A percentile compares a stretch with the other conserved stretches of the same genome.
Conservation (phyloP, 2,329 filamentous ascomycete species). For the Fusarium nanum region DNA sequence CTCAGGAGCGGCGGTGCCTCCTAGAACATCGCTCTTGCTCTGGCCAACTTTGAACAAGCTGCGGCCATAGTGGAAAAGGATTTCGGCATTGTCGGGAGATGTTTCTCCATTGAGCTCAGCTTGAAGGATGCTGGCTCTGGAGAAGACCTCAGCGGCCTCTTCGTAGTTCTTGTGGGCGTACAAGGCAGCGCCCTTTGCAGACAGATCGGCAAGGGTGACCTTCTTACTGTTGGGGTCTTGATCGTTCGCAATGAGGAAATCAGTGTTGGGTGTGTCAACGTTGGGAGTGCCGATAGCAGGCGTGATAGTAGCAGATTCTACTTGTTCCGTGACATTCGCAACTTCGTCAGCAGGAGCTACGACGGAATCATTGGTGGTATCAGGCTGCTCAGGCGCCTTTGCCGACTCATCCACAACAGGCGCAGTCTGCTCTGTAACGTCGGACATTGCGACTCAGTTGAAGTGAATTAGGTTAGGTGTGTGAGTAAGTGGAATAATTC, state of each 20-base stretch:
- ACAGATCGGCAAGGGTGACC: conserved; percentile 80
- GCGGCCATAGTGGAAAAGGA: conserved; percentile 94
- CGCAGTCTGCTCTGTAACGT: conserved; percentile 46
- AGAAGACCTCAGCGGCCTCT: conserved; percentile 87
- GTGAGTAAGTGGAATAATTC: background rate
- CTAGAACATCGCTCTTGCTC: conserved; percentile 92
- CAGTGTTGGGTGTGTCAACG: conserved; percentile 39
- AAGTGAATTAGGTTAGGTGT: background rate
- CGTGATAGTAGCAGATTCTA: conserved; percentile 38
- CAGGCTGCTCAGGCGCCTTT: conserved; percentile 24
- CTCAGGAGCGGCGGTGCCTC: conserved; percentile 77
- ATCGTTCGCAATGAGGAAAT: conserved; percentile 50
- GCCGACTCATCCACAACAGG: conserved; percentile 34
- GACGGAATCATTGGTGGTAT: conserved; percentile 9
- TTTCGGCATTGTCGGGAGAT: conserved; percentile 88
- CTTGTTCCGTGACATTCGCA: conserved; percentile 30
- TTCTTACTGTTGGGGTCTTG: conserved; percentile 63
- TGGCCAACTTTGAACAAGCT: conserved; percentile 94
- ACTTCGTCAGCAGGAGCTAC: conserved; percentile 16
- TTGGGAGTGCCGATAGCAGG: conserved; percentile 23
- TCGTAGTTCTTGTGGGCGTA: conserved; percentile 92
- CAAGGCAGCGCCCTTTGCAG: conserved; percentile 82
- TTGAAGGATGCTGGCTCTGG: conserved; percentile 88
- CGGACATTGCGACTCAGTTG: conserved; percentile 44
- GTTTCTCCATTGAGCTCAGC: conserved; percentile 93